phyloP scores from a whole-genome alignment of 352 stramenopile species.

The Phytophthora hybrid region DNA sequence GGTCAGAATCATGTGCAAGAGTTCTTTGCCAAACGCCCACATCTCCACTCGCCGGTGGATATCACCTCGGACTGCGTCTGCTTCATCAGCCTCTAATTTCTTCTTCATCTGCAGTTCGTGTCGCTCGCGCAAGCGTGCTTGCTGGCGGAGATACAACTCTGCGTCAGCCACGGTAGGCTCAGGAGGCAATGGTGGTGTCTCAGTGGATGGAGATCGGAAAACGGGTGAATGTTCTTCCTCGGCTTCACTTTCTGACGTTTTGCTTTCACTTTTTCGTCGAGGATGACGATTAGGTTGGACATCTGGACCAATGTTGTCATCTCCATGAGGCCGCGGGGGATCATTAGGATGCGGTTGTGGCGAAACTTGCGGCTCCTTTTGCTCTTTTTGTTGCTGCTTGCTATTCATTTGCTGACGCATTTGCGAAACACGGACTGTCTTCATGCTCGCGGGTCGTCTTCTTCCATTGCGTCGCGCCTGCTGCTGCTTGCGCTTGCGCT shows the following conservation, averaged over 20 bases:
- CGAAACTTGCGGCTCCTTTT: conserved; percentile 28
- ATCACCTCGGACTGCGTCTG: conserved; percentile 76
- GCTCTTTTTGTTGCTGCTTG: conserved; percentile 65
- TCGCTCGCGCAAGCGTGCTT: conserved; percentile 82
- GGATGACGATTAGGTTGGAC: conserved; percentile 39
- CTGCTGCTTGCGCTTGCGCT: conserved; percentile 85
- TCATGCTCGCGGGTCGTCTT: conserved; percentile 80
- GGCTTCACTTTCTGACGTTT: conserved; percentile 70
- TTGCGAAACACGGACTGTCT: conserved; percentile 84
- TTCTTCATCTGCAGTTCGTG: conserved; percentile 87
- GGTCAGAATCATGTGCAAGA: conserved; percentile 86
- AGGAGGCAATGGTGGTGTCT: conserved; percentile 69
- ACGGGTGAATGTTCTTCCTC: conserved; percentile 37
- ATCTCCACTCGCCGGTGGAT: conserved; percentile 82
- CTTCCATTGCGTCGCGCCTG: conserved; percentile 70
- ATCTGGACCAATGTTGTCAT: conserved; percentile 45
- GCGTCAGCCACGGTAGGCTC: conserved; percentile 75
- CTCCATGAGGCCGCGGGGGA: conserved; percentile 27
- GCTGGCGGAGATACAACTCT: conserved; percentile 84
- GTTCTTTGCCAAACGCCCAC: conserved; percentile 87
- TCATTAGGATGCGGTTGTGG: conserved; percentile 33
- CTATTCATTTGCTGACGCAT: conserved; percentile 88
- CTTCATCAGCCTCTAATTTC: conserved; percentile 81
- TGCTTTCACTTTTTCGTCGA: conserved; percentile 56
- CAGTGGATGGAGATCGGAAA: conserved; percentile 20